Evolutionary conservation across 2,329 filamentous ascomycete species (phyloP), one percentile per base, ranked within the genome.

Genomic region (Penicillium sclerotiorum): DNA sequence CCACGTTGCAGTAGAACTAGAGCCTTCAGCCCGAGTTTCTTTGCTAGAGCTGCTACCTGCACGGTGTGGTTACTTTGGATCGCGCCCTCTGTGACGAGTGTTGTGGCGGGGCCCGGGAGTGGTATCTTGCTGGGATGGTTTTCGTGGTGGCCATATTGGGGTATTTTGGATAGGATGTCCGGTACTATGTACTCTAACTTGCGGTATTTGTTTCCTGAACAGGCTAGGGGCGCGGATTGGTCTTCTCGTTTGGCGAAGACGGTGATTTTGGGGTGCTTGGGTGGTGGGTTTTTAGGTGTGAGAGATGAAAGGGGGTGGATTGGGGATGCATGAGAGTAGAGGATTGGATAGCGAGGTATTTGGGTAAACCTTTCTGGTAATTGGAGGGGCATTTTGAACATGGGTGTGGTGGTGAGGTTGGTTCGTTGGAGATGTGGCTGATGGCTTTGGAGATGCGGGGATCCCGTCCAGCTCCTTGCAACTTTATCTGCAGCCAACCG

Each of bases 61-160:
- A 71, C 62, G 5, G 67, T 70, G 52, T 71, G 68, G 40, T 71
- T 71, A 50, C 68, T 71, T 50, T 71, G 68, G 23, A 69, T 50
- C 11, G 67, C 68, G 28, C 68, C 68, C 46, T 71, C 68, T 8
- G 68, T 71, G 9, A 71, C 65, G 8, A 71, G 58, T 4, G 58
- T 68, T 21, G 64, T 70, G 15, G 49, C 56, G n/a, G 50, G 45
- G n/a, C 52, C 52, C 2, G 20, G n/a, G 12, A 51, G 37, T 8
- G 54, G 47, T 17, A 23, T 30, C 5, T 32, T 21, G n/a, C 25
- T 46, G 37, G 47, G 51, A 23, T 55, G 52, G 32, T 44, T 42
- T 43, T 62, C 55, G 36, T 63, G 53, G 30, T 47, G 47, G n/a
- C 55, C 49, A 18, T 57, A 37, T 20, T 30, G 42, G 20, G 58